A percentile compares a stretch with the other conserved stretches of the same genome.
These are phyloP conservation scores for Talaromyces rugulosus DNA, from an alignment of 2,329 filamentous ascomycete species.

Conservation along the genomic window DNA sequence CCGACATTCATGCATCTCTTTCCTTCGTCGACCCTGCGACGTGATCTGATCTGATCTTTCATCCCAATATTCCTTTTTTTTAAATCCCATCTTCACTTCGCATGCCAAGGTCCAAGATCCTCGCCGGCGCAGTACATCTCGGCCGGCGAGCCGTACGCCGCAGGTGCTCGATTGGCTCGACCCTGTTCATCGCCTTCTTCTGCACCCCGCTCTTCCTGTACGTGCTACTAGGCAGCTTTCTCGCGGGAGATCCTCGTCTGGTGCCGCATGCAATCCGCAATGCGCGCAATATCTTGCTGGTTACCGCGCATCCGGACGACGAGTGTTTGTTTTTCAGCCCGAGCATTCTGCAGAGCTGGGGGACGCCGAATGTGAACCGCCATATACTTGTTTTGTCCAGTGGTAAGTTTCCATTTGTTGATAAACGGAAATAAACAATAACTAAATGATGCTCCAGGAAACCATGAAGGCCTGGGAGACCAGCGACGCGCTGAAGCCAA, in stretches of 20 bases:
- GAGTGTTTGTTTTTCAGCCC: conserved; percentile 26
- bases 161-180: conserved; percentile 2
- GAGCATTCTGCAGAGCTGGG: conserved; percentile 18
- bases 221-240: conserved; percentile 32
- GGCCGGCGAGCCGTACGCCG: conserved; percentile 9
- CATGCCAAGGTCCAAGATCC: conserved; percentile 15
- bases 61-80: not conserved
- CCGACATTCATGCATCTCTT: not conserved
- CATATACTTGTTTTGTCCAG: conserved; percentile 21
- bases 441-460: conserved; percentile 11
- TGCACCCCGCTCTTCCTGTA: conserved; percentile 31
- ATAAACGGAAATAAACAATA: not conserved
- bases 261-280: conserved; percentile 31
- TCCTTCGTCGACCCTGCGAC: not conserved
- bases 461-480: conserved; percentile 22
- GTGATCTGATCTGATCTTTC: not conserved
- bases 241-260: conserved; percentile 34
- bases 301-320: conserved; percentile 33
- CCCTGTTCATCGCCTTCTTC: conserved; percentile 1
- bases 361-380: conserved; percentile 16
- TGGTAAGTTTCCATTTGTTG: conserved; percentile 2
- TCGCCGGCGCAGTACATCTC: conserved; percentile 7
- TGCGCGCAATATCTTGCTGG: conserved; percentile 34
- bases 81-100: not conserved
- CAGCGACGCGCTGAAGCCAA: conserved; percentile 19